These are phyloP conservation scores for Ambrosia trifida DNA, from an alignment of 129 eudicot species.

Conservation along the genomic window DNA sequence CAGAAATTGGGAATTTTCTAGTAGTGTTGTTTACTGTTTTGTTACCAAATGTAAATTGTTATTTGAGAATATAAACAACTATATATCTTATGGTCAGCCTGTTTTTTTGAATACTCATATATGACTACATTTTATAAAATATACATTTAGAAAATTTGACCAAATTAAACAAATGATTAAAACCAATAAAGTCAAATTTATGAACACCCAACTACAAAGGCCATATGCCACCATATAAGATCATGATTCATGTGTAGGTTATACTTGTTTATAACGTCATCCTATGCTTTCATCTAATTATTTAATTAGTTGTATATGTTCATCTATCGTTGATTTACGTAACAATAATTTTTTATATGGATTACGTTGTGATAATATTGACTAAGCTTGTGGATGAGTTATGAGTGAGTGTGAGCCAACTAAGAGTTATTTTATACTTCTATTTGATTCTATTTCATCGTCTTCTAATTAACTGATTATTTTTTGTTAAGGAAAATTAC, in stretches of 20 bases:
- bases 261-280: not conserved
- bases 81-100: not conserved
- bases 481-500: not conserved
- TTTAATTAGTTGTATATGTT: not conserved
- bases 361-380: slow-evolving; percentile 4
- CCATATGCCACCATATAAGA: slow-evolving; percentile 6
- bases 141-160: not conserved
- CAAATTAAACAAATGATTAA: not conserved
- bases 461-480: not conserved
- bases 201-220: not conserved
- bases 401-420: not conserved
- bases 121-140: not conserved
- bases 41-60: not conserved
- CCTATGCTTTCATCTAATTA: not conserved
- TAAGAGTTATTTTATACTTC: slow-evolving; percentile 8
- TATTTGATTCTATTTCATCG: not conserved
- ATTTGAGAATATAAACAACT: not conserved
- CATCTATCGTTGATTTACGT: not conserved
- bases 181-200: not conserved
- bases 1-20: too few species aligned
- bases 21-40: not conserved
- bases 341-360: not conserved
- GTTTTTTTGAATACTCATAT: not conserved
- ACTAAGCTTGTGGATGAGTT: slow-evolving; percentile 1
- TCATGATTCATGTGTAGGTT: not conserved